Percentiles rank a stretch among this genome's conserved stretches.
These are phyloP conservation scores for Clonostachys solani DNA, from an alignment of 2,329 filamentous ascomycete species.

Conservation along the genomic window DNA sequence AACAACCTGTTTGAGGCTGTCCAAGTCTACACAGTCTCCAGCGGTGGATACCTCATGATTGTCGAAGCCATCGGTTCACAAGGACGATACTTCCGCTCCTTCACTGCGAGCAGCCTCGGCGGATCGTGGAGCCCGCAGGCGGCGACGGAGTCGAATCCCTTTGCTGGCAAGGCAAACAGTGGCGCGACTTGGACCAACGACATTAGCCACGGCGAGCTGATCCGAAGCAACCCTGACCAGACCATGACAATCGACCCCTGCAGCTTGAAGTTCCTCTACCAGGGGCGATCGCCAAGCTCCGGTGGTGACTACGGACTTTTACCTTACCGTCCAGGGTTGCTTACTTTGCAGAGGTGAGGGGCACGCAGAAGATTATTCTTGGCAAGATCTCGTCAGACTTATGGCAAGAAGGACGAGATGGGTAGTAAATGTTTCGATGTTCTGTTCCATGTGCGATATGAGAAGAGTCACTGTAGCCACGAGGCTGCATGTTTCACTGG, in stretches of 20 bases:
- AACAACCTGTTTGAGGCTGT: slow-evolving; percentile 63
- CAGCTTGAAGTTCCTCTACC: slow-evolving; percentile 62
- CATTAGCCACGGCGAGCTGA: slow-evolving; percentile 61
- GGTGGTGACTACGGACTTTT: slow-evolving; percentile 40
- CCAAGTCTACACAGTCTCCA: slow-evolving; percentile 58
- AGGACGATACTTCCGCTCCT: slow-evolving; percentile 64
- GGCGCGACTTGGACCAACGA: slow-evolving; percentile 63
- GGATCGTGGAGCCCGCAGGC: slow-evolving; percentile 58
- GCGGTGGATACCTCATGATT: slow-evolving; percentile 61
- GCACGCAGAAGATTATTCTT: too few relatives aligned
- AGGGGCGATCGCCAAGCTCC: slow-evolving; percentile 40
- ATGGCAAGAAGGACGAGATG: too few relatives aligned
- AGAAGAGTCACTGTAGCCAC: too few relatives aligned
- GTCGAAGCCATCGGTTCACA: slow-evolving; percentile 55
- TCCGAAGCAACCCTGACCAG: slow-evolving; percentile 53
- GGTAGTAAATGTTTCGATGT: too few relatives aligned
- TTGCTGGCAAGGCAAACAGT: slow-evolving; percentile 62
- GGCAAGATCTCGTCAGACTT: too few relatives aligned
- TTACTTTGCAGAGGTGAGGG: slow-evolving; percentile 29
- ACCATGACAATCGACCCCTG: slow-evolving; percentile 60
- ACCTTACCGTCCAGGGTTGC: slow-evolving; percentile 50
- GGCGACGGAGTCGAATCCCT: slow-evolving; percentile 49
- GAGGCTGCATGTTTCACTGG: too few relatives aligned
- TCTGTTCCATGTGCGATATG: too few relatives aligned
- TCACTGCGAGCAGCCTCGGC: slow-evolving; percentile 51